Evolutionary conservation across 805 yeast species (phyloP).

Genomic region (Starmera pachycereana): DNA sequence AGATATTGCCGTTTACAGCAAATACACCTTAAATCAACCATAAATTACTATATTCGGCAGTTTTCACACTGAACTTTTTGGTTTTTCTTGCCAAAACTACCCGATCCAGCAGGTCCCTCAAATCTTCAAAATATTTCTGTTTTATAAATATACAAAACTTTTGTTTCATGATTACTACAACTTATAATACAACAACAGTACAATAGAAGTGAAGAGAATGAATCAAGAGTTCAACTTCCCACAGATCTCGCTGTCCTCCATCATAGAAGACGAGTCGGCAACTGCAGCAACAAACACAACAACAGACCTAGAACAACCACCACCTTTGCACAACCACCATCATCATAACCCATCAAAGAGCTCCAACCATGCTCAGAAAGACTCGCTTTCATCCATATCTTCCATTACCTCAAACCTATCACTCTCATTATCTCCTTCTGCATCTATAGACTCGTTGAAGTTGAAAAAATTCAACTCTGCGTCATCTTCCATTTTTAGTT

Average conservation of each 20-base stretch:
- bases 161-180: too few relatives aligned
- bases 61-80: background rate
- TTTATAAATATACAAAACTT: too few relatives aligned
- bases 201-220: too few relatives aligned
- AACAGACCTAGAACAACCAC: background rate
- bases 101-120: too few relatives aligned
- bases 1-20: too few relatives aligned
- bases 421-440: slow-evolving; percentile 12
- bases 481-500: background rate
- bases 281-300: background rate
- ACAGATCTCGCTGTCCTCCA: background rate
- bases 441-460: slow-evolving; percentile 7
- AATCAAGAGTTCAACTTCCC: too few relatives aligned
- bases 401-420: slow-evolving; percentile 5
- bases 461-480: slow-evolving; percentile 12
- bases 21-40: too few relatives aligned
- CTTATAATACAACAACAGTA: too few relatives aligned
- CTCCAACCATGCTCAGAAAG: background rate
- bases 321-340: background rate
- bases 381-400: slow-evolving; percentile 1
- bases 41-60: background rate
- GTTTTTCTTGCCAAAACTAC: too few relatives aligned
- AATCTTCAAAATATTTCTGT: too few relatives aligned
- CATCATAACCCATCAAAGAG: background rate
- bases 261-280: background rate